Evolutionary conservation across 139 green algal species (phyloP).

Genomic region (Tetraselmis striata): DNA sequence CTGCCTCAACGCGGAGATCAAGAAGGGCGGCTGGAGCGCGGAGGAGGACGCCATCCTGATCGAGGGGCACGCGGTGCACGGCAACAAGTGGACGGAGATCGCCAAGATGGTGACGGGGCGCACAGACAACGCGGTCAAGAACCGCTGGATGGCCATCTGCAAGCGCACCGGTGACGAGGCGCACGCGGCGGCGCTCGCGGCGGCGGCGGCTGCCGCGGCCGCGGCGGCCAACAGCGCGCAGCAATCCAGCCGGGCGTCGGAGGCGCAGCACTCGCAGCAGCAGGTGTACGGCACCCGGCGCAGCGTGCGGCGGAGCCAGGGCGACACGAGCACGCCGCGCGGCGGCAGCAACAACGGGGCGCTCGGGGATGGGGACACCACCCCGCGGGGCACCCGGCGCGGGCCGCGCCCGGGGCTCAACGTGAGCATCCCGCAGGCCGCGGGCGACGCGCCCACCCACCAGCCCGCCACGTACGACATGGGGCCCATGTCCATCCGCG

Average conservation of each 20-base stretch:
- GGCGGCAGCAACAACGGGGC: too few relatives aligned
- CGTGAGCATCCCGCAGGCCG: neutral
- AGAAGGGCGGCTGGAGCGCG: conserved; percentile 56
- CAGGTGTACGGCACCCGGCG: neutral
- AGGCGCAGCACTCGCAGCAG: neutral
- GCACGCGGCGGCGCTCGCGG: neutral
- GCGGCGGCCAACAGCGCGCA: neutral
- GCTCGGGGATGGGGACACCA: neutral
- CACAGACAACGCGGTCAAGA: conserved; percentile 50
- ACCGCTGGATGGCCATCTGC: conserved; percentile 27
- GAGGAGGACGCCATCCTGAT: conserved; percentile 27
- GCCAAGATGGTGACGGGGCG: conserved; percentile 33
- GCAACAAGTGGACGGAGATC: conserved; percentile 48
- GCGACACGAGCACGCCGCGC: neutral
- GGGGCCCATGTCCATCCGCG: conserved; percentile 5
- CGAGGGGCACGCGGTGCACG: conserved; percentile 12
- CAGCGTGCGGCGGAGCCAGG: neutral
- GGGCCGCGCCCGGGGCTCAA: neutral
- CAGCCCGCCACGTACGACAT: neutral
- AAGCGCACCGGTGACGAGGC: conserved; percentile 8
- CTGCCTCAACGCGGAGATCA: conserved; percentile 56
- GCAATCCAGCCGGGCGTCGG: neutral
- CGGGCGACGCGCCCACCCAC: neutral
- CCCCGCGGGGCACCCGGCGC: neutral
- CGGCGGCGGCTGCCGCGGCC: neutral